Evolutionary conservation across 73 alveolate species (phyloP).

Genomic region (Stentor coeruleus): DNA sequence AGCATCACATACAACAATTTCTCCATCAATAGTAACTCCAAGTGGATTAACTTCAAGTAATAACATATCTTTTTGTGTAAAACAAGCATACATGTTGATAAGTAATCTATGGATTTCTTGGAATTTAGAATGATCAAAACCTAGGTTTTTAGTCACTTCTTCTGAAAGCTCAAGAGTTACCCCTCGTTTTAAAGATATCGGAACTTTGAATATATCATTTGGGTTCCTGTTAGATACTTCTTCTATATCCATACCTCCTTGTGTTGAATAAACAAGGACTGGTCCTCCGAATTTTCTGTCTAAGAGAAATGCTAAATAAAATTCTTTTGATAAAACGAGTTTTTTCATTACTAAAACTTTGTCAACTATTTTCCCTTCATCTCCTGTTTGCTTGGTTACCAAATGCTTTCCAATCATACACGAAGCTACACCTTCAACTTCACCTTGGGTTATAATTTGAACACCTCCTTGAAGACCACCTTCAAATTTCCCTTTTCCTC

Average conservation of each 20-base stretch:
- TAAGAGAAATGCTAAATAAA: conserved; percentile 39
- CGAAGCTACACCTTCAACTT: conserved; percentile 50
- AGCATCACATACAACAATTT: conserved; percentile 65
- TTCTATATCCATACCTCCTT: conserved; percentile 86
- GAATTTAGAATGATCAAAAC: conserved; percentile 19
- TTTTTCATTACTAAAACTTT: conserved; percentile 57
- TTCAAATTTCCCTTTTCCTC: conserved; percentile 68
- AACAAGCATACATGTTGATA: conserved; percentile 38
- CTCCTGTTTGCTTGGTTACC: conserved; percentile 83
- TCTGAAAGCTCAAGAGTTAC: conserved; percentile 36
- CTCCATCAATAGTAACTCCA: conserved; percentile 57
- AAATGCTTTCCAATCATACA: conserved; percentile 67
- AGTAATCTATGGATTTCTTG: conserved; percentile 32
- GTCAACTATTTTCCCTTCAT: conserved; percentile 68
- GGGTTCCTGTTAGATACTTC: conserved; percentile 66
- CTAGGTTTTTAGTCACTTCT: conserved; percentile 35
- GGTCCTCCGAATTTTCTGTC: conserved; percentile 66
- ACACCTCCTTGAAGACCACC: conserved; percentile 69
- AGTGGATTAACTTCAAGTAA: conserved; percentile 82
- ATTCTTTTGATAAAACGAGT: conserved; percentile 40
- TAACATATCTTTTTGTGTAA: conserved; percentile 65
- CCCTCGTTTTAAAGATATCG: conserved; percentile 45
- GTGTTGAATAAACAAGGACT: conserved; percentile 46
- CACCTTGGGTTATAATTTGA: conserved; percentile 50
- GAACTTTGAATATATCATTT: conserved; percentile 44